Evolutionary conservation across 208 protist genomes (phyloP), one percentile per base, ranked within the genome.

Genomic region (Leishmania lainsoni): DNA sequence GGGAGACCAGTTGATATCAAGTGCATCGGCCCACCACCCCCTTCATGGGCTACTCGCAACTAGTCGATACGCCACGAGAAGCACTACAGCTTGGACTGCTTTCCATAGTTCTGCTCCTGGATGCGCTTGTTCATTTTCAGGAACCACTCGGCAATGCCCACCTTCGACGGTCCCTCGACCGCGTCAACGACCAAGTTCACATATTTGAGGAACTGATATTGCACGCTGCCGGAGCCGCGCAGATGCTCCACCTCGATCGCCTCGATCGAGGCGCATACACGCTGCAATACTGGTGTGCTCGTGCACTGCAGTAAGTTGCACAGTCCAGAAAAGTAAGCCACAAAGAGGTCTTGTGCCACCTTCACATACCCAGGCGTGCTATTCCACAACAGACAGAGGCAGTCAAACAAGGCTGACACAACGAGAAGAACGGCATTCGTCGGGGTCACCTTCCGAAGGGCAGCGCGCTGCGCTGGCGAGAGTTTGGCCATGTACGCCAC

Each of bases 251-350:
- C 78, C 76, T 91, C 76, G 16, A 97, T 86, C 45, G 92, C 89
- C 86, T 97, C 92, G 17, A 97, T 87, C 4, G 94, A 97, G 48
- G 92, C 92, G 59, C 92, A 95, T 45, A 97, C 94, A 16, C 94
- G 91, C 78, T 91, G 88, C 61, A 95, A 78, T n/a, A 95, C 90
- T 35, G 88, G 69, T 32, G 76, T 88, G 58, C 83, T 89, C 16
- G 75, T 85, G 83, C 94, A 97, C 81, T 93, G 89, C 65, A 97
- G 75, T 45, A 97, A 76, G 80, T 95, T 95, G 65, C 89, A 89
- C 32, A 97, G 85, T 0, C 87, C 91, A 3, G 92, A 94, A 69
- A 95, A 95, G 85, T 95, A 97, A n/a, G 85, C 81, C 20, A 89
- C 78, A 66, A 95, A 95, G n/a, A 89, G 82, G 3, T 89, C 83